A percentile compares a stretch with the other conserved stretches of the same genome.
Conservation (phyloP, 2,329 filamentous ascomycete genomes). For the Diaporthe sp. region DNA sequence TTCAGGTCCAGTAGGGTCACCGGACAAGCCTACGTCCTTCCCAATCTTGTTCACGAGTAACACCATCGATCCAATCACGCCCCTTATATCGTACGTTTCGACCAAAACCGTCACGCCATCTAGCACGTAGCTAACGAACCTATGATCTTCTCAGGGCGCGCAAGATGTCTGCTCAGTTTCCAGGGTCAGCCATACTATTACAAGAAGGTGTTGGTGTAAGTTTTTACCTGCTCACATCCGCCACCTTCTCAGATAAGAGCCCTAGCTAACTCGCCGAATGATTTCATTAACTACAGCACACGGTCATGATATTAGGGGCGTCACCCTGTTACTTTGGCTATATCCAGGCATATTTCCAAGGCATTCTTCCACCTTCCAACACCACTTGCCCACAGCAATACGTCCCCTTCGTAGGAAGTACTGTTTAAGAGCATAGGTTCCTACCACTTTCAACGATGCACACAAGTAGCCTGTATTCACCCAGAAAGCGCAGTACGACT, state of each 20-base stretch:
- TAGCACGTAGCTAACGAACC: background rate
- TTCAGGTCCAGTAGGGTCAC: constrained; percentile 2
- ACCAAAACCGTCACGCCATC: background rate
- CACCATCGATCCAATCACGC: constrained; percentile 3
- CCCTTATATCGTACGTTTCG: background rate
- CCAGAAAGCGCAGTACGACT: too few species aligned
- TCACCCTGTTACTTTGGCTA: background rate
- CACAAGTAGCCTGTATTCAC: background rate
- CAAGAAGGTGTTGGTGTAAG: background rate
- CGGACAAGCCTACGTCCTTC: constrained; percentile 4
- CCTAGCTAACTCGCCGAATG: background rate
- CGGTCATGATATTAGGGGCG: background rate
- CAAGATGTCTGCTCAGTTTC: background rate
- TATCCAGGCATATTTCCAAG: background rate
- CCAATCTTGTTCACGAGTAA: background rate
- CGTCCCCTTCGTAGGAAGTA: background rate
- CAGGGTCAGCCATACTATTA: background rate
- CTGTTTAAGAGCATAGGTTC: background rate
- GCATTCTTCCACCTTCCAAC: constrained; percentile 1
- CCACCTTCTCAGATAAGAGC: background rate
- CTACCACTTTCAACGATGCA: background rate
- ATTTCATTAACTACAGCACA: background rate
- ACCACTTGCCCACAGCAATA: constrained; percentile 5
- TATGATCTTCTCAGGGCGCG: constrained; percentile 2
- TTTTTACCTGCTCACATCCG: background rate